Conservation (phyloP, 805 yeast genomes). For the Suhomyces sp. region DNA sequence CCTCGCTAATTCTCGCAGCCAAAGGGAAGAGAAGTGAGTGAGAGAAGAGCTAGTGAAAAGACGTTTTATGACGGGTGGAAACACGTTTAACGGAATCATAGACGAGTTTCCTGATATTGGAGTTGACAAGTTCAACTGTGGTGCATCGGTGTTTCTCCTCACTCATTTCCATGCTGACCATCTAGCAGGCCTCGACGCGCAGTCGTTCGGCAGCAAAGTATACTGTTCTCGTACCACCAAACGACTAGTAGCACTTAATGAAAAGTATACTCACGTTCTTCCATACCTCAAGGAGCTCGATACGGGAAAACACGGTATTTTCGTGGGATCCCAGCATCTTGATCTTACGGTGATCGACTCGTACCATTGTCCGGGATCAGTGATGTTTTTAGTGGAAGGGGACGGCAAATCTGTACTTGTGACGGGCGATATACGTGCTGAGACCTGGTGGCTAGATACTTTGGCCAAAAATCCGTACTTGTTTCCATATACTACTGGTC, state of each 20-base stretch:
- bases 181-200: slow-evolving; percentile 42
- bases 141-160: slow-evolving; percentile 29
- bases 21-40: neutral
- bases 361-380: slow-evolving; percentile 60
- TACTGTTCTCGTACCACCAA: slow-evolving; percentile 48
- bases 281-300: slow-evolving; percentile 17
- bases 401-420: slow-evolving; percentile 34
- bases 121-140: slow-evolving; percentile 31
- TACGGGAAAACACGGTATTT: slow-evolving; percentile 12
- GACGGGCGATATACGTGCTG: slow-evolving; percentile 61
- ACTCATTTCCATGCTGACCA: slow-evolving; percentile 60
- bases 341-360: slow-evolving; percentile 45
- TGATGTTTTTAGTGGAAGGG: slow-evolving; percentile 49
- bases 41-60: neutral
- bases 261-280: slow-evolving; percentile 14
- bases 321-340: slow-evolving; percentile 16
- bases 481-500: slow-evolving; percentile 38
- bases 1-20: neutral
- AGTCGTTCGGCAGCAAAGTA: slow-evolving; percentile 38
- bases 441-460: slow-evolving; percentile 46
- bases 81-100: slow-evolving; percentile 41
- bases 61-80: slow-evolving; percentile 6
- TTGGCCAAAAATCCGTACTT: slow-evolving; percentile 38
- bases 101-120: slow-evolving; percentile 49
- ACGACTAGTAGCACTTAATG: slow-evolving; percentile 18